Conservation (phyloP, 768 basidiomycete genomes). For the Collybia nuda region DNA sequence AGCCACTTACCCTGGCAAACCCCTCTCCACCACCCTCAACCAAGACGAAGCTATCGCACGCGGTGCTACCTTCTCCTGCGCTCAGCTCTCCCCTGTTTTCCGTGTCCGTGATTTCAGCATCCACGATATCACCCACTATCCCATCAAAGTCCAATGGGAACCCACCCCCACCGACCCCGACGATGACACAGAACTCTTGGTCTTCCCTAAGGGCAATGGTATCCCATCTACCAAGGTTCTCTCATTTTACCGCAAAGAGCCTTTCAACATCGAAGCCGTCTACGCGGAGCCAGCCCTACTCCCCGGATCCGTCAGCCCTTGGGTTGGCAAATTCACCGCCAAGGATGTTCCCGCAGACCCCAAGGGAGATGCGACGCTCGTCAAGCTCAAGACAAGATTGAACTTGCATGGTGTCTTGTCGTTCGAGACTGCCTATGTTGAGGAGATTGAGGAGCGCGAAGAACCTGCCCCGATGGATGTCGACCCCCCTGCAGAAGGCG, state of each 20-base stretch:
- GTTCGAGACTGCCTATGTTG: slow-evolving; percentile 84
- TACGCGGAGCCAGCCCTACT: slow-evolving; percentile 75
- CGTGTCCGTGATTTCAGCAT: slow-evolving; percentile 94
- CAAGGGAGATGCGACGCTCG: slow-evolving; percentile 72
- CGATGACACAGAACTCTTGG: slow-evolving; percentile 89
- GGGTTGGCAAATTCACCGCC: slow-evolving; percentile 78
- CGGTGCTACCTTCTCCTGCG: slow-evolving; percentile 95
- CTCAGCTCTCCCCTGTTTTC: slow-evolving; percentile 97
- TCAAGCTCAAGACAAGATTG: slow-evolving; percentile 89
- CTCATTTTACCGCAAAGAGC: slow-evolving; percentile 87
- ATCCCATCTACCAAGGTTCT: slow-evolving; percentile 95
- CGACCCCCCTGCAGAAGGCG: slow-evolving; percentile 40
- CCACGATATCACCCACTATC: slow-evolving; percentile 83
- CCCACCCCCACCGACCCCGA: slow-evolving; percentile 70
- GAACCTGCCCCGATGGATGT: slow-evolving; percentile 70
- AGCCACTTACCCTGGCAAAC: slow-evolving; percentile 76
- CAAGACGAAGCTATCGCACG: slow-evolving; percentile 97
- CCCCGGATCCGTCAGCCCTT: slow-evolving; percentile 82
- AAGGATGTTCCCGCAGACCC: slow-evolving; percentile 74
- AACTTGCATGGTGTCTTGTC: slow-evolving; percentile 85
- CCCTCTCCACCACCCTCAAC: slow-evolving; percentile 91
- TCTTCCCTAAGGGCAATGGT: slow-evolving; percentile 83
- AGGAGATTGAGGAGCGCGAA: slow-evolving; percentile 81
- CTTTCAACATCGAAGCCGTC: slow-evolving; percentile 85
- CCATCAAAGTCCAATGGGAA: slow-evolving; percentile 91